Conservation (phyloP, 257 asterid genomes). For the Solanum pinnatisectum region DNA sequence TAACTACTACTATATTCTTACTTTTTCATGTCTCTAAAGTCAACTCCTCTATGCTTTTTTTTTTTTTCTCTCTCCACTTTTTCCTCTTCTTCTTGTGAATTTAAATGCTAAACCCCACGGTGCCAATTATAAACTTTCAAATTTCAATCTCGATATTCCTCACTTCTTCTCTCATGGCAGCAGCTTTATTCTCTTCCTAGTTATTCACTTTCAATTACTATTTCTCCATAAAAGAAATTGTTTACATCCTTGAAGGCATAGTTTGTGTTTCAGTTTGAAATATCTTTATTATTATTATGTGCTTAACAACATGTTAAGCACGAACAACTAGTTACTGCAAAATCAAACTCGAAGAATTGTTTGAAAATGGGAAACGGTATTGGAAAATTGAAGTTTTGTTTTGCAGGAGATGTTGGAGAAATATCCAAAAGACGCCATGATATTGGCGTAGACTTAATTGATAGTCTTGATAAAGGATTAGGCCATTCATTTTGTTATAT, state of each 20-base stretch:
- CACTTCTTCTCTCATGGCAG: not conserved
- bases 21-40: not conserved
- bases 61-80: not conserved
- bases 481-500: slow-evolving; percentile 93
- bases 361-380: slow-evolving; percentile 62
- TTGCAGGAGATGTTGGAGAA: slow-evolving; percentile 78
- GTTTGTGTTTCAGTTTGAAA: not conserved
- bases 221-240: not conserved
- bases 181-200: not conserved
- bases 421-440: slow-evolving; percentile 67
- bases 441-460: slow-evolving; percentile 24
- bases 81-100: not conserved
- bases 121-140: not conserved
- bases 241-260: not conserved
- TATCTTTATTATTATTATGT: not conserved
- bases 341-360: not conserved
- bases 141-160: not conserved
- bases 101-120: not conserved
- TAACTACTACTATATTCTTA: not conserved
- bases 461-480: slow-evolving; percentile 61
- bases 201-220: not conserved
- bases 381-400: slow-evolving; percentile 46
- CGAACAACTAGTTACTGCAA: not conserved
- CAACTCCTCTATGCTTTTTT: not conserved
- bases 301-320: not conserved